Conservation (phyloP, 805 yeast genomes). For the Huiozyma naganishii region DNA sequence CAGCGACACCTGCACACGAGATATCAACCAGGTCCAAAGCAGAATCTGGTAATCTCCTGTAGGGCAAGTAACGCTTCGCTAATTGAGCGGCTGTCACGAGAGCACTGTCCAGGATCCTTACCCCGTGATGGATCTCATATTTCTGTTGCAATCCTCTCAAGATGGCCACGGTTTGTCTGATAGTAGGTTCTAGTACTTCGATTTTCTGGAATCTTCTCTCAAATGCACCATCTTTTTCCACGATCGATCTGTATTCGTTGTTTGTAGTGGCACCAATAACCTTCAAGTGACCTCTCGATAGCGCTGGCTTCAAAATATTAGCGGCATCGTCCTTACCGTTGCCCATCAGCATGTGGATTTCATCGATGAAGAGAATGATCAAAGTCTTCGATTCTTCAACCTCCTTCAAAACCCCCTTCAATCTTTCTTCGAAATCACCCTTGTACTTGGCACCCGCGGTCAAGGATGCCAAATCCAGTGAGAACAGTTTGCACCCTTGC, state of each 20-base stretch:
- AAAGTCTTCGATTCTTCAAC: slow-evolving; percentile 78
- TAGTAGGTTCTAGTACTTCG: slow-evolving; percentile 89
- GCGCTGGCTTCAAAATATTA: slow-evolving; percentile 89
- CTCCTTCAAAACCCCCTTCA: slow-evolving; percentile 91
- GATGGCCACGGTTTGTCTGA: slow-evolving; percentile 88
- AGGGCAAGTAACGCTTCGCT: slow-evolving; percentile 89
- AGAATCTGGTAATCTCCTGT: slow-evolving; percentile 91
- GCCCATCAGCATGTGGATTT: slow-evolving; percentile 99
- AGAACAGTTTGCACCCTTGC: slow-evolving; percentile 68
- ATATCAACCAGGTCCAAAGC: slow-evolving; percentile 96
- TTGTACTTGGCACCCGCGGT: slow-evolving; percentile 98
- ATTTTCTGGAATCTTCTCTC: slow-evolving; percentile 97
- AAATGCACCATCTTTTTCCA: slow-evolving; percentile 96
- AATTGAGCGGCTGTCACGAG: slow-evolving; percentile 88
- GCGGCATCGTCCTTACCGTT: slow-evolving; percentile 98
- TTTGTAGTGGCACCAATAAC: slow-evolving; percentile 98
- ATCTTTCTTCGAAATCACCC: slow-evolving; percentile 97
- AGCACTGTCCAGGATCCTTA: slow-evolving; percentile 88
- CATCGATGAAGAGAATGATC: slow-evolving; percentile 90
- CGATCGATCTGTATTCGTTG: slow-evolving; percentile 83
- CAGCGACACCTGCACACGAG: slow-evolving; percentile 94
- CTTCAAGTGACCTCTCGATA: slow-evolving; percentile 91
- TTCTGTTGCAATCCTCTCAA: slow-evolving; percentile 91
- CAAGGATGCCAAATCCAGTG: slow-evolving; percentile 89
- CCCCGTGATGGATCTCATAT: slow-evolving; percentile 96